Conservation (phyloP, 2,329 filamentous ascomycete species). For the Diaporthe australafricana region DNA sequence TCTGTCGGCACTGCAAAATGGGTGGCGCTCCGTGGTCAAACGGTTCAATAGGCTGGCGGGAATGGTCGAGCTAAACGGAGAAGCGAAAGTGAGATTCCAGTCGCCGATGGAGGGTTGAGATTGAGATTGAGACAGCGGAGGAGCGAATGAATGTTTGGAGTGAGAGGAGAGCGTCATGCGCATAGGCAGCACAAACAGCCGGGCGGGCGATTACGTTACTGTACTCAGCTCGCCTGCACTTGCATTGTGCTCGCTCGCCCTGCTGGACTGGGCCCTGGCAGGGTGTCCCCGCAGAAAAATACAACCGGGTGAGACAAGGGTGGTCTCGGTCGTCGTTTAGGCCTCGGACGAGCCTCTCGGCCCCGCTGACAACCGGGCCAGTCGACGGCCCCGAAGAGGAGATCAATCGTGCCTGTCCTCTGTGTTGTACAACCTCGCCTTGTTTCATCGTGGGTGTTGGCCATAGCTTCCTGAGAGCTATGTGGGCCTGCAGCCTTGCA, state of each 20-base stretch:
- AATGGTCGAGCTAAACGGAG: not conserved
- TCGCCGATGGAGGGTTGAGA: not conserved
- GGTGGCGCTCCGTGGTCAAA: not conserved
- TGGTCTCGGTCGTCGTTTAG: conserved; percentile 3
- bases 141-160: conserved; percentile 17
- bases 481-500: too few relatives aligned
- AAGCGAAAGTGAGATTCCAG: conserved; percentile 7
- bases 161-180: conserved; percentile 17
- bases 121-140: not conserved
- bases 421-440: not conserved
- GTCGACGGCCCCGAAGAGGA: conserved; percentile 9
- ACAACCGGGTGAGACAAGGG: conserved; percentile 18
- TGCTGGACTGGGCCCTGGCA: not conserved
- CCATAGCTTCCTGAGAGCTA: too few relatives aligned
- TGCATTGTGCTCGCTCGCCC: not conserved
- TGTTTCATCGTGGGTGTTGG: not conserved
- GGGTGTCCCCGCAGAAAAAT: not conserved
- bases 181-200: conserved; percentile 12
- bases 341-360: conserved; percentile 3
- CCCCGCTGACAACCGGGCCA: conserved; percentile 22
- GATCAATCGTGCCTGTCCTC: not conserved
- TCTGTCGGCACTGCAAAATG: conserved; percentile 2
- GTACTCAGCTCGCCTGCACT: too few relatives aligned
- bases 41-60: not conserved
- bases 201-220: not conserved